phyloP scores from a whole-genome alignment of 129 eudicot species.

The Smallanthus sonchifolius region DNA sequence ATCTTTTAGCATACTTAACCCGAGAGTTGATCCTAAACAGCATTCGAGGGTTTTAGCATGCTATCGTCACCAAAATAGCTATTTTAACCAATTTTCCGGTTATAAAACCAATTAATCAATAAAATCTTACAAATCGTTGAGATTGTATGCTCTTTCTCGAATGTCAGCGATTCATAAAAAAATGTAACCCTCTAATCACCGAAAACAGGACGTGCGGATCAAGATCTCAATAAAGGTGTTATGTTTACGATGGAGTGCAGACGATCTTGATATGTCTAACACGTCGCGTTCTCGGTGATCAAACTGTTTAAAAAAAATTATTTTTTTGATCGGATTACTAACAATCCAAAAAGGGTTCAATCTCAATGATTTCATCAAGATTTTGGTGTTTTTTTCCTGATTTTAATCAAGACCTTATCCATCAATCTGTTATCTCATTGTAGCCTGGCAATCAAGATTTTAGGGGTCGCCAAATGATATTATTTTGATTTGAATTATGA shows the following conservation, averaged over 20 bases:
- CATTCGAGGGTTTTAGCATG: background rate
- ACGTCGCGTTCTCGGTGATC: background rate
- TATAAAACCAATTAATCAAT: background rate
- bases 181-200: background rate
- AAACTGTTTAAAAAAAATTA: too few relatives aligned
- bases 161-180: too few relatives aligned
- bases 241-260: background rate
- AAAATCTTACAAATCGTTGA: too few relatives aligned
- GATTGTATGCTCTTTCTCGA: too few relatives aligned
- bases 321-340: background rate
- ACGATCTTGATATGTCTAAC: background rate
- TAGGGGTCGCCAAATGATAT: conserved; percentile 6
- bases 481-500: conserved; percentile 16
- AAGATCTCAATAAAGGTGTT: background rate
- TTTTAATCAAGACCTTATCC: background rate
- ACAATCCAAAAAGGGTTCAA: background rate
- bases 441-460: background rate
- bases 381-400: background rate
- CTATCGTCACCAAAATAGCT: background rate
- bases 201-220: background rate
- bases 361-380: background rate
- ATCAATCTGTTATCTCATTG: background rate
- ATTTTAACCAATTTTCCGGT: background rate
- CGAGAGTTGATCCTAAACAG: too few relatives aligned
- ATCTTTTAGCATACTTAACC: too few relatives aligned